Evolutionary conservation across 1,284 basidiomycete genomes (phyloP).

Genomic region (Cryptococcus floricola): DNA sequence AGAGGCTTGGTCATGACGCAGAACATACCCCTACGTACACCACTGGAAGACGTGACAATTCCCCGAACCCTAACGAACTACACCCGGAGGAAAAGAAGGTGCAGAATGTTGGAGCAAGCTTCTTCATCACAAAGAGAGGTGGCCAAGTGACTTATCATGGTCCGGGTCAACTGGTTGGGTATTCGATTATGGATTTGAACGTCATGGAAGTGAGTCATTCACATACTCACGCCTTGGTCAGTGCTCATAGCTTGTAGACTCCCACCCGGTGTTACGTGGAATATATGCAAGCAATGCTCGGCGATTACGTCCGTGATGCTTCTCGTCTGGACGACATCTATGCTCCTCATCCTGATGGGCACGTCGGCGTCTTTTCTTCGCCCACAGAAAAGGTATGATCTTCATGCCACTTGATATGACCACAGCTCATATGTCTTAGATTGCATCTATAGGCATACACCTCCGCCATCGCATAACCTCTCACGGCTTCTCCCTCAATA

Average conservation of each 20-base stretch:
- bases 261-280: conserved; percentile 53
- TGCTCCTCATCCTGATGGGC: conserved; percentile 50
- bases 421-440: conserved; percentile 56
- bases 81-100: conserved; percentile 65
- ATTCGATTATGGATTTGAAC: conserved; percentile 82
- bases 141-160: conserved; percentile 91
- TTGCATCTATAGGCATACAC: conserved; percentile 94
- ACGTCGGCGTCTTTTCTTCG: conserved; percentile 48
- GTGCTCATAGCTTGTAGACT: conserved; percentile 30
- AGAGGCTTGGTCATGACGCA: conserved; percentile 10
- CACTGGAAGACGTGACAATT: conserved; percentile 72
- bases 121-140: conserved; percentile 75
- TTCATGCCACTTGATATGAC: neutral
- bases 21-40: conserved; percentile 94
- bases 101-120: conserved; percentile 76
- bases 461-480: conserved; percentile 88
- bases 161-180: conserved; percentile 94
- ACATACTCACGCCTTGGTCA: too few species aligned
- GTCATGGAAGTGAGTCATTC: conserved; percentile 51
- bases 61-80: conserved; percentile 54
- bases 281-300: conserved; percentile 49
- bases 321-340: conserved; percentile 29
- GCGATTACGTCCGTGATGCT: conserved; percentile 32
- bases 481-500: conserved; percentile 93
- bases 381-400: conserved; percentile 42